A percentile compares a stretch with the other conserved stretches of the same genome.
These are phyloP conservation scores for Ogataea glucozyma DNA, from an alignment of 805 yeast genomes.

Conservation along the genomic window DNA sequence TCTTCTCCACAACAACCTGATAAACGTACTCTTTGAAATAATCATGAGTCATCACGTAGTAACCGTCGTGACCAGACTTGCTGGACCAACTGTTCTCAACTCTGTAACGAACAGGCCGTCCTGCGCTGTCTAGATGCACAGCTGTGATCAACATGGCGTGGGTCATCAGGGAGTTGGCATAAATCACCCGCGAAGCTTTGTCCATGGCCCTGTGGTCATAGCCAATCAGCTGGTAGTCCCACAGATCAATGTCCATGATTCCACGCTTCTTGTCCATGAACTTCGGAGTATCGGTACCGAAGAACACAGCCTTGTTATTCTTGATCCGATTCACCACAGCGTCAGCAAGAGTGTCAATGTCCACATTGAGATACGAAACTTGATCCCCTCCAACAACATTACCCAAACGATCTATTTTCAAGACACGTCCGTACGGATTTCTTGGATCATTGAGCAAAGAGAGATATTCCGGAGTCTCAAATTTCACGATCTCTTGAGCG, in stretches of 20 bases:
- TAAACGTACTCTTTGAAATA: slow-evolving; percentile 75
- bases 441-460: slow-evolving; percentile 84
- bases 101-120: slow-evolving; percentile 65
- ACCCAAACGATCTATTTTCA: slow-evolving; percentile 73
- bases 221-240: slow-evolving; percentile 60
- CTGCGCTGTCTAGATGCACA: slow-evolving; percentile 67
- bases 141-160: slow-evolving; percentile 89
- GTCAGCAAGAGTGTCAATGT: slow-evolving; percentile 55
- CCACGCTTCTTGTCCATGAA: slow-evolving; percentile 65
- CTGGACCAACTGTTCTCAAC: slow-evolving; percentile 82
- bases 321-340: slow-evolving; percentile 69
- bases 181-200: slow-evolving; percentile 70
- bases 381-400: slow-evolving; percentile 71
- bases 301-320: slow-evolving; percentile 77
- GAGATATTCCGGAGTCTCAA: slow-evolving; percentile 52
- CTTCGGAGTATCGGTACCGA: slow-evolving; percentile 88
- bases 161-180: slow-evolving; percentile 77
- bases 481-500: slow-evolving; percentile 53
- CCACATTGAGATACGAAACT: slow-evolving; percentile 70
- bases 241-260: slow-evolving; percentile 68
- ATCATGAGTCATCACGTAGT: slow-evolving; percentile 69
- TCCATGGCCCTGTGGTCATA: slow-evolving; percentile 47
- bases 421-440: slow-evolving; percentile 61
- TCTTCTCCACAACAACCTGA: slow-evolving; percentile 64
- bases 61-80: slow-evolving; percentile 66